phyloP scores from a whole-genome alignment of 495 filamentous ascomycete genomes.

The Penicillium canescens region DNA sequence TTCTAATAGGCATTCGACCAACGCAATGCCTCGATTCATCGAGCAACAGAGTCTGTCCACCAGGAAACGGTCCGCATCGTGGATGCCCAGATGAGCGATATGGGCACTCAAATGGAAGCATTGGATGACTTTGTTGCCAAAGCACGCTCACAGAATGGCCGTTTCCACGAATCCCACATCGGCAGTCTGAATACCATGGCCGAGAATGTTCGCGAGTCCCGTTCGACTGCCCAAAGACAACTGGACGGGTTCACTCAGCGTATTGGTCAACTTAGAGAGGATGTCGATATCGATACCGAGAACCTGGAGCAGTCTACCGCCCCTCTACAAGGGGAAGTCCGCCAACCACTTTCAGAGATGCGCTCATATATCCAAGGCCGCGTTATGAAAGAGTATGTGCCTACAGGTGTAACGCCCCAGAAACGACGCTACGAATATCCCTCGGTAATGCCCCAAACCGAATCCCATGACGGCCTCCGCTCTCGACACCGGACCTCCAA shows the following conservation, averaged over 20 bases:
- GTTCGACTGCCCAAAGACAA: constrained; percentile 63
- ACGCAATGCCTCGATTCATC: constrained; percentile 76
- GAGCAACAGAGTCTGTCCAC: constrained; percentile 82
- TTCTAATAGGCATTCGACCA: constrained; percentile 65
- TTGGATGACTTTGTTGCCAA: constrained; percentile 88
- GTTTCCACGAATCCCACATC: constrained; percentile 67
- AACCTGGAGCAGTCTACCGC: constrained; percentile 55
- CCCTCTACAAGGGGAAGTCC: constrained; percentile 59
- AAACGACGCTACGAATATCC: constrained; percentile 77
- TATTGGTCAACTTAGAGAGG: constrained; percentile 61
- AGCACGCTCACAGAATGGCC: constrained; percentile 77
- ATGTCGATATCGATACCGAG: constrained; percentile 56
- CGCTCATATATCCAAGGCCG: constrained; percentile 61
- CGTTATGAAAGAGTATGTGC: constrained; percentile 70
- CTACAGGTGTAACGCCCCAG: constrained; percentile 84
- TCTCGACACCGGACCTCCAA: constrained; percentile 52
- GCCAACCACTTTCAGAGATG: constrained; percentile 68
- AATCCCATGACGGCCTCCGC: constrained; percentile 65
- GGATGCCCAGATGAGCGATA: constrained; percentile 81
- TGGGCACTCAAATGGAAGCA: constrained; percentile 82
- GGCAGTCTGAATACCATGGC: constrained; percentile 61
- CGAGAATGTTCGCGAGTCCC: constrained; percentile 66
- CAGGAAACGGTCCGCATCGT: constrained; percentile 91
- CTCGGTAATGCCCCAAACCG: constrained; percentile 72
- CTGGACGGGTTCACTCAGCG: constrained; percentile 62